Percentiles rank a stretch among this genome's conserved stretches.
These are phyloP conservation scores for Cadophora sp. DNA, from an alignment of 2,329 filamentous ascomycete species.

Conservation along the genomic window DNA sequence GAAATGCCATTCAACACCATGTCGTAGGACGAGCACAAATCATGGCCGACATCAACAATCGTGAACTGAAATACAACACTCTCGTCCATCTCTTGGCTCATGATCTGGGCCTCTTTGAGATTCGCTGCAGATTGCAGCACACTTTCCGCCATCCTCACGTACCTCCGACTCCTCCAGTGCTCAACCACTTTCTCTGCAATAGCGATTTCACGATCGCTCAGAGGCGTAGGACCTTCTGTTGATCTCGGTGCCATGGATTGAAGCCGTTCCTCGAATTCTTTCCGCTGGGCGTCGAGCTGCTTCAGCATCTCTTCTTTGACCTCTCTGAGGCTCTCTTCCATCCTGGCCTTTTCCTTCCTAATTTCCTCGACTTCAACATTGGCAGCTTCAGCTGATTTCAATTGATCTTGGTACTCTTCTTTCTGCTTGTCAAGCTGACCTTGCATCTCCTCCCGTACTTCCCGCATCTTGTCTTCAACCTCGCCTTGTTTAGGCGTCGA, in stretches of 20 bases:
- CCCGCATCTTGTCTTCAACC: constrained; percentile 75
- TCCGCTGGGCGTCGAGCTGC: constrained; percentile 82
- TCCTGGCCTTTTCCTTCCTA: constrained; percentile 79
- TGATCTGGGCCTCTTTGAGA: constrained; percentile 94
- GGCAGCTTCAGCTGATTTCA: constrained; percentile 76
- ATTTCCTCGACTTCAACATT: constrained; percentile 84
- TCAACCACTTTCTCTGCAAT: constrained; percentile 70
- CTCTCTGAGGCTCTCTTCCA: constrained; percentile 80
- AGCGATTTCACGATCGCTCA: constrained; percentile 75
- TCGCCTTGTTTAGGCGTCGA: constrained; percentile 85
- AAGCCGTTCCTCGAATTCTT: constrained; percentile 83
- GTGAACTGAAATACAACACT: constrained; percentile 94
- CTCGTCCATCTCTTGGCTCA: constrained; percentile 96
- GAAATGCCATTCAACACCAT: constrained; percentile 92
- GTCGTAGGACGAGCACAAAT: constrained; percentile 92
- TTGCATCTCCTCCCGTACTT: constrained; percentile 84
- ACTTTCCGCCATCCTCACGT: constrained; percentile 91
- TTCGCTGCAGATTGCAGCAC: constrained; percentile 87
- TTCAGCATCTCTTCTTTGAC: constrained; percentile 90
- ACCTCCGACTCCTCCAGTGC: constrained; percentile 84
- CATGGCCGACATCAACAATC: constrained; percentile 87
- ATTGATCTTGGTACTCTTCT: constrained; percentile 79
- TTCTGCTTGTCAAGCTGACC: constrained; percentile 82
- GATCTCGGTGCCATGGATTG: constrained; percentile 70
- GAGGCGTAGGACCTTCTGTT: constrained; percentile 48